Percentiles rank a stretch among this genome's conserved stretches.
Conservation (phyloP, 371 early-diverging fungal species). For the Mycotypha africana region DNA sequence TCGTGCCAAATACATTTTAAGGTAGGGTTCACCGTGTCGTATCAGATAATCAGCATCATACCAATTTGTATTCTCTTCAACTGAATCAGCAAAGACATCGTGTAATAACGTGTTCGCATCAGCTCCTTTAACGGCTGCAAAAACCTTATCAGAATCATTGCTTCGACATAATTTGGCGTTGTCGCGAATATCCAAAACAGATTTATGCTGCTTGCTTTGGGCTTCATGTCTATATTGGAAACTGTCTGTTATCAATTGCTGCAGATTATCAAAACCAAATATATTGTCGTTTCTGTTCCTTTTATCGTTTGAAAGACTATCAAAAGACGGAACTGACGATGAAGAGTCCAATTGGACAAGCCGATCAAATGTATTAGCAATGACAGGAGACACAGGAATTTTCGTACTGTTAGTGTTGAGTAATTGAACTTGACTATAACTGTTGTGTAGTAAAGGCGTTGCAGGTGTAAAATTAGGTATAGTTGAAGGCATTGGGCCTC, state of each 20-base stretch:
- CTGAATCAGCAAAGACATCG: conserved; percentile 41
- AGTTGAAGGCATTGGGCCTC: too few species aligned
- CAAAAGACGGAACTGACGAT: conserved; percentile 9
- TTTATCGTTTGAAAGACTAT: too few species aligned
- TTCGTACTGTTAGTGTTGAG: conserved; percentile 2
- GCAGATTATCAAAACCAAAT: conserved; percentile 17
- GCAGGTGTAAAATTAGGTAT: background rate
- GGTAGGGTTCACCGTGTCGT: conserved; percentile 55
- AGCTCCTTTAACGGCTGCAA: conserved; percentile 22
- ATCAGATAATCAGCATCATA: conserved; percentile 46
- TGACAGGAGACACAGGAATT: conserved; percentile 12
- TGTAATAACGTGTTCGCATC: conserved; percentile 51
- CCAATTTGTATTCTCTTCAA: conserved; percentile 16
- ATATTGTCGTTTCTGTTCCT: too few species aligned
- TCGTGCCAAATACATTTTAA: conserved; percentile 47
- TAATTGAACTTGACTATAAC: conserved; percentile 2
- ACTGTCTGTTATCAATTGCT: conserved; percentile 13
- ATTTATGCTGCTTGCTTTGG: background rate
- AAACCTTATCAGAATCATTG: conserved; percentile 12
- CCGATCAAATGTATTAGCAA: conserved; percentile 16
- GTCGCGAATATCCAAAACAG: conserved; percentile 17
- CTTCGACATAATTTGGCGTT: conserved; percentile 11
- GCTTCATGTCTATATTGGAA: conserved; percentile 6
- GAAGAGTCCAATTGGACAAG: conserved; percentile 21
- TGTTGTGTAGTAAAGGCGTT: conserved; percentile 7